Evolutionary conservation across 208 protist species (phyloP), one percentile per base, ranked within the genome.

Genomic region (Trypanosoma caninum): DNA sequence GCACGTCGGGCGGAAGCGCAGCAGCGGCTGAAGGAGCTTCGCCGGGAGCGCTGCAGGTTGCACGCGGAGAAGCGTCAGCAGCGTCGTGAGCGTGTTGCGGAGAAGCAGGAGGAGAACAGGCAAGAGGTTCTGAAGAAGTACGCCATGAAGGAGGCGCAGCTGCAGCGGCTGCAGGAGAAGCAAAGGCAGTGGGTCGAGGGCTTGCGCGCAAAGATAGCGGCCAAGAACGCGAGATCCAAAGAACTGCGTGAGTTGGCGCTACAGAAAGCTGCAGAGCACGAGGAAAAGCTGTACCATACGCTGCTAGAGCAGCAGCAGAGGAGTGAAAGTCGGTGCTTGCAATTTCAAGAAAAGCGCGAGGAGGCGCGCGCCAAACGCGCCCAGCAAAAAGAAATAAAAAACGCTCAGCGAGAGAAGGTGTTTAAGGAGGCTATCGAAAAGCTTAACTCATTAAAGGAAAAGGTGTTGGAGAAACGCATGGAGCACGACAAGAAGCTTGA

Each of bases 51-150:
- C 51, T 67, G 72, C 14, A 58, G 63, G 57, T 73, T 59, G 31
- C 55, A 66, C 41, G 82, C 78, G 48, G 78, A 66, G 59, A 80
- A 88, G 70, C 87, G 83, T 33, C 69, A 61, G n/a, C 59, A 50
- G 28, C 82, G 80, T 22, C 62, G 87, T 50, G 75, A 76, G 46
- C 78, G 78, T 48, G 76, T 71, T 45, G 68, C 70, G 22, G 65
- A 73, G 40, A 0, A 59, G n/a, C 66, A 82, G 56, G 73, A 78
- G 56, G 46, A 69, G 37, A 67, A 84, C 52, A 83, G 65, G 9
- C 59, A 59, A 4, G 31, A 44, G 31, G 30, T 72, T 20, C 69
- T 79, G 71, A 52, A 65, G 56, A 72, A 76, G 54, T 74, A 81
- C 4, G 41, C 59, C 33, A 73, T 79, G 30, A 84, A 84, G 67